phyloP scores from a whole-genome alignment of 352 stramenopile species.

The Nannochloropsis limnetica region DNA sequence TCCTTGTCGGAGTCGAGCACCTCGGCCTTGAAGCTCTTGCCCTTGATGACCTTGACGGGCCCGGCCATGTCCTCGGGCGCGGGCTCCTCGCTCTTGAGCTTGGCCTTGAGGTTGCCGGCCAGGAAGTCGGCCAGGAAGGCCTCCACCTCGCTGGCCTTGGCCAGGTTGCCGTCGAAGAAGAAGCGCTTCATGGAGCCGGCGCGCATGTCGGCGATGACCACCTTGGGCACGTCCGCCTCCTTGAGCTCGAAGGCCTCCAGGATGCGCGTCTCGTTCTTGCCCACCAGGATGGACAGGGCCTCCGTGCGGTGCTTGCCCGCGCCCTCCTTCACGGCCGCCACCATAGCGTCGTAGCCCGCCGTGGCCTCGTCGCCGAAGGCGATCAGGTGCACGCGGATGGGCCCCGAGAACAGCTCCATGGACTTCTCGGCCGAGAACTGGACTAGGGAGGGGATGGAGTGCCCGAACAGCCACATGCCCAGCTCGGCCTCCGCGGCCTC shows the following conservation, averaged over 20 bases:
- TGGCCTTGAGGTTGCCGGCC: conserved; percentile 68
- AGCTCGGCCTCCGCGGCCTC: conserved; percentile 56
- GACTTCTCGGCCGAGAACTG: conserved; percentile 76
- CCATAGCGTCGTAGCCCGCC: conserved; percentile 58
- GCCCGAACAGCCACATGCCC: neutral
- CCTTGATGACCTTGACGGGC: conserved; percentile 78
- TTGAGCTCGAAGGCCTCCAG: conserved; percentile 83
- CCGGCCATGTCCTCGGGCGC: conserved; percentile 68
- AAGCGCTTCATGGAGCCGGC: conserved; percentile 81
- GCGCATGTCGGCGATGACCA: conserved; percentile 78
- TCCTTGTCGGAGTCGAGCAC: conserved; percentile 62
- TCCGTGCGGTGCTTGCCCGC: conserved; percentile 62
- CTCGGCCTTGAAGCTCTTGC: conserved; percentile 76
- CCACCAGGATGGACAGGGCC: conserved; percentile 74
- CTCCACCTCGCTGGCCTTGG: neutral
- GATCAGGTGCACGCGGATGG: conserved; percentile 72
- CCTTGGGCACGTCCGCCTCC: conserved; percentile 67
- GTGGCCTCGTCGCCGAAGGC: conserved; percentile 63
- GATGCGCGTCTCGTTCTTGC: conserved; percentile 72
- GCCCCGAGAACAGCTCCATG: conserved; percentile 74
- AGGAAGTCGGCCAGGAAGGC: conserved; percentile 55
- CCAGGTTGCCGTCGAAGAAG: conserved; percentile 51
- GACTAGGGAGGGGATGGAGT: conserved; percentile 71
- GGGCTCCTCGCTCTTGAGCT: conserved; percentile 80
- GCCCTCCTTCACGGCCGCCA: conserved; percentile 54